phyloP scores from a whole-genome alignment of 805 yeast genomes.

The Saturnispora serradocipensis region DNA sequence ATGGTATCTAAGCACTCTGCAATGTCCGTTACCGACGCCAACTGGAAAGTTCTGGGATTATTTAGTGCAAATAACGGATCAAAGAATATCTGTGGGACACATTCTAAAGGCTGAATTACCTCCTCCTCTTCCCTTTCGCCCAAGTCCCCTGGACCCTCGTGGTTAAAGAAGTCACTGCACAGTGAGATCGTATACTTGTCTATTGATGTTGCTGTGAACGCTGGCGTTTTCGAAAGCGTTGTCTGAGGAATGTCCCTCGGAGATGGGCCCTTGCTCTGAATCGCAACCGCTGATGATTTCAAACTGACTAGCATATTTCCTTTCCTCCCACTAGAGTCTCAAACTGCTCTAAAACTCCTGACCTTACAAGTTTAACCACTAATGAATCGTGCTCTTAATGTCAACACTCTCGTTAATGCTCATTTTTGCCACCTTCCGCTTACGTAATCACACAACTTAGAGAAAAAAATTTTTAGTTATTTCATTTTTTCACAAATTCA shows the following conservation, averaged over 20 bases:
- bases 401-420: background rate
- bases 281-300: conserved; percentile 31
- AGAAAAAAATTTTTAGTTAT: background rate
- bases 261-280: conserved; percentile 59
- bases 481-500: too few relatives aligned
- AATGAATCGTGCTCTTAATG: background rate
- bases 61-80: conserved; percentile 68
- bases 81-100: conserved; percentile 65
- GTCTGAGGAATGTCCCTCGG: conserved; percentile 78
- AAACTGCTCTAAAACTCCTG: background rate
- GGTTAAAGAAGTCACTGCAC: conserved; percentile 35
- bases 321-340: background rate
- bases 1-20: conserved; percentile 75
- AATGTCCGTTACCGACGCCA: conserved; percentile 69
- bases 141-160: conserved; percentile 29
- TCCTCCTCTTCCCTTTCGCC: conserved; percentile 19
- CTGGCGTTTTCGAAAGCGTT: conserved; percentile 45
- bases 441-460: background rate
- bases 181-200: conserved; percentile 36
- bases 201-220: conserved; percentile 35
- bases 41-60: conserved; percentile 75
- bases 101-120: conserved; percentile 26
- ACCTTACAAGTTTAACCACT: background rate
- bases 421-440: background rate
- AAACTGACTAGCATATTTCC: conserved; percentile 17